These are phyloP conservation scores for Erythrophleum fordii DNA, from an alignment of 306 rosid genomes.

Conservation along the genomic window DNA sequence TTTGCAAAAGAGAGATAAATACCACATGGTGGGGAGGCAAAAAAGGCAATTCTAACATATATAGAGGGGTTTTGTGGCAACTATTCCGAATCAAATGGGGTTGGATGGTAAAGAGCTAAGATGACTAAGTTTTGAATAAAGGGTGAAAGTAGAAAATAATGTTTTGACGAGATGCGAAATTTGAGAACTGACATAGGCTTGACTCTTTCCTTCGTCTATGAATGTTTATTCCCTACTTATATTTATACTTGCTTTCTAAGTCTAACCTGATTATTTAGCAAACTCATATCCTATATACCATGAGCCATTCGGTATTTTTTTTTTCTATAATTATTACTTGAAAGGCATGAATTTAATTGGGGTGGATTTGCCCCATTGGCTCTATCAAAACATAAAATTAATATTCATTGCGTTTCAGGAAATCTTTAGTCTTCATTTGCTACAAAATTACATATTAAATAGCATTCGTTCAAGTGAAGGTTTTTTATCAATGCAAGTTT, in stretches of 20 bases:
- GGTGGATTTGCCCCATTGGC: background rate
- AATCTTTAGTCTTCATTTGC: too few species aligned
- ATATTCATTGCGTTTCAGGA: too few species aligned
- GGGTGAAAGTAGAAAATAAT: background rate
- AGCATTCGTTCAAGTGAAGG: too few species aligned
- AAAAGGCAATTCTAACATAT: background rate
- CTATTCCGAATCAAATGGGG: background rate
- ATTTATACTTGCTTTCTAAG: background rate
- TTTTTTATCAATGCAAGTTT: too few species aligned
- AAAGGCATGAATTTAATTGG: too few species aligned
- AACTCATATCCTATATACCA: background rate
- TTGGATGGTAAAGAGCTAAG: too few species aligned
- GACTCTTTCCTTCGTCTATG: background rate
- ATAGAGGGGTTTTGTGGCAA: background rate
- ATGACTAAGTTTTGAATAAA: too few species aligned
- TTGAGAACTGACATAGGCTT: background rate
- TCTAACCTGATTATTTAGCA: background rate
- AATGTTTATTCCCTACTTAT: background rate
- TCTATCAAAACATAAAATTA: too few species aligned
- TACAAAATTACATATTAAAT: too few species aligned
- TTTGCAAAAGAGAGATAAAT: background rate
- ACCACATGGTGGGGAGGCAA: background rate
- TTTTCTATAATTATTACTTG: too few species aligned
- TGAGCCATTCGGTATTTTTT: background rate
- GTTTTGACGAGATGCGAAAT: constrained; percentile 2